Base-by-base conservation (phyloP, 2,329 filamentous ascomycete genomes). In the Fusarium torulosum region DNA sequence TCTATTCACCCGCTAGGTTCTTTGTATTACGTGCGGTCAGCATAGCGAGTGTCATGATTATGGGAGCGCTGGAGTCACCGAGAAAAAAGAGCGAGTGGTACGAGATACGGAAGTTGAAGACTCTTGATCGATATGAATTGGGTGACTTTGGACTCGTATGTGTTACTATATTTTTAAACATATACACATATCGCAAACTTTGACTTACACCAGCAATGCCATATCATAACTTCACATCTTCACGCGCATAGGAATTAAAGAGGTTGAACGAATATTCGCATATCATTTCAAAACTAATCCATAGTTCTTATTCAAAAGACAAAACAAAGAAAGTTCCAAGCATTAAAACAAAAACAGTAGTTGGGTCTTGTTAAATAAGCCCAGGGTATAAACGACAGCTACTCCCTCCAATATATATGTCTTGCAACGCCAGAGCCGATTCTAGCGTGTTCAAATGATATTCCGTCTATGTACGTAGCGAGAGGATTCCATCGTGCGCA, bases 321-420 rank as follows among this genome's bases (percentile, higher is more conserved):
- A 53, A 64, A 56, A 50, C n/a, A 51, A 25, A 58, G 38, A 41
- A 43, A 38, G 45, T 21, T 19, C 27, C 35, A 60, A 54, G 9
- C 23, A 59, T 42, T 45, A 49, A 43, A 27, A 53, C 47, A 55
- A 27, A 27, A 54, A 51, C 53, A 41, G 49, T 14, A 43, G 27
- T 58, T 50, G 59, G 15, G 53, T 35, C 43, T 31, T 42, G 13
- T 37, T 49, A 42, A 60, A 59, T 20, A 37, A 45, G 23, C 65
- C 63, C 53, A 49, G 71, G 72, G 72, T 74, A 74, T 74, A 72
- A 70, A 73, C 40, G 47, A 67, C 45, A 68, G 52, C 50, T 54
- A 61, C 43, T 62, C 57, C 69, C 40, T 63, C 64, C 58, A 14
- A 41, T 42, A 41, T 37, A 35, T 37, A 51, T 60, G 59, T 49